Evolutionary conservation across 1,284 basidiomycete genomes (phyloP).

Genomic region (Ustilago loliicola): DNA sequence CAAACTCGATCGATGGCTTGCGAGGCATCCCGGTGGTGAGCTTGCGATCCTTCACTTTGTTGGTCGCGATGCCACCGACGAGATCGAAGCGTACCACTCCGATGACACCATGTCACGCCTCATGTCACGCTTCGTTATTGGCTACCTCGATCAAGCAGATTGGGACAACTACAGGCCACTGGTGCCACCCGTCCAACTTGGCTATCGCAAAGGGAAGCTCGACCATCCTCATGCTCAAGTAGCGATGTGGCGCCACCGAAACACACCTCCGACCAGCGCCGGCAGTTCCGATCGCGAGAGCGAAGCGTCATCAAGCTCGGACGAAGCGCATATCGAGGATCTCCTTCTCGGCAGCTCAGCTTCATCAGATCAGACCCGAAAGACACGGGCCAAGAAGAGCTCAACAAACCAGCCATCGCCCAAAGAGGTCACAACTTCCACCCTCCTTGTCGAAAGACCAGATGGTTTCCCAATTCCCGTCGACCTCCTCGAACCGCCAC

Average conservation of each 20-base stretch:
- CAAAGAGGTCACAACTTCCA: slow-evolving; percentile 1
- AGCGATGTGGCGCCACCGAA: slow-evolving; percentile 54
- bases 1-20: slow-evolving; percentile 85
- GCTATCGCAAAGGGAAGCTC: slow-evolving; percentile 71
- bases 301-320: slow-evolving; percentile 18
- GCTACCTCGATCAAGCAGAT: slow-evolving; percentile 77
- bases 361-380: not conserved
- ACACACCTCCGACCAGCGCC: slow-evolving; percentile 20
- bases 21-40: slow-evolving; percentile 87
- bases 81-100: slow-evolving; percentile 92
- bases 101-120: slow-evolving; percentile 76
- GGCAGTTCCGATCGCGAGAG: slow-evolving; percentile 18
- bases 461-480: slow-evolving; percentile 62
- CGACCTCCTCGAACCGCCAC: slow-evolving; percentile 68
- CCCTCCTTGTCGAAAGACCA: slow-evolving; percentile 38
- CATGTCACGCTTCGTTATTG: slow-evolving; percentile 82
- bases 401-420: not conserved
- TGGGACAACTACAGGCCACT: slow-evolving; percentile 79
- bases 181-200: slow-evolving; percentile 88
- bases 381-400: not conserved
- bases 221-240: slow-evolving; percentile 68
- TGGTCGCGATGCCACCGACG: slow-evolving; percentile 93
- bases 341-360: slow-evolving; percentile 6
- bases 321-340: slow-evolving; percentile 20
- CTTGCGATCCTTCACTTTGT: slow-evolving; percentile 94